Conservation (phyloP, 768 basidiomycete species). For the Panaeolus papilionaceus region DNA sequence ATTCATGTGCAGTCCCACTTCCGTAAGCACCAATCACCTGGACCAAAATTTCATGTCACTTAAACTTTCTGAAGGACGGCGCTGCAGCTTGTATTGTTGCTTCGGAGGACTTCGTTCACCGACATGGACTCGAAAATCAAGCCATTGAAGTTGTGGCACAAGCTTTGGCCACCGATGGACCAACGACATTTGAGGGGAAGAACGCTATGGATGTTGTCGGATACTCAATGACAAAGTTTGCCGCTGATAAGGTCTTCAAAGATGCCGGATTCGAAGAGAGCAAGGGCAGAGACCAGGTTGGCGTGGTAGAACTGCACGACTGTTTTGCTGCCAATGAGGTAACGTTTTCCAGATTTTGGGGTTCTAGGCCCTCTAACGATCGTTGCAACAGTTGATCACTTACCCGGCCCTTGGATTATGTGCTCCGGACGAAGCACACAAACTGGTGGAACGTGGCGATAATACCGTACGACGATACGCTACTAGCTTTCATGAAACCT, state of each 20-base stretch:
- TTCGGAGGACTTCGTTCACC: constrained; percentile 79
- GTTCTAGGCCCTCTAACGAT: neutral
- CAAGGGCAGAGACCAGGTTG: constrained; percentile 72
- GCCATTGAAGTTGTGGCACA: constrained; percentile 83
- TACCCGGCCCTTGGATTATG: constrained; percentile 85
- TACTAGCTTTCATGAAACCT: neutral
- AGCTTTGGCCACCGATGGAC: constrained; percentile 69
- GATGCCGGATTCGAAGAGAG: constrained; percentile 73
- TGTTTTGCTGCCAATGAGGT: constrained; percentile 88
- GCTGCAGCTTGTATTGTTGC: constrained; percentile 80
- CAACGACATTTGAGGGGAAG: constrained; percentile 65
- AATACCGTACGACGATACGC: constrained; percentile 65
- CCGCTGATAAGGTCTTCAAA: constrained; percentile 71
- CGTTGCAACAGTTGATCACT: constrained; percentile 64
- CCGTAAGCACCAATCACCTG: constrained; percentile 42
- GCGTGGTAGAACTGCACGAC: constrained; percentile 88
- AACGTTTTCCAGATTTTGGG: neutral
- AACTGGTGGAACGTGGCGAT: constrained; percentile 75
- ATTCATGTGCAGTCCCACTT: constrained; percentile 90
- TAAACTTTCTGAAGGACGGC: constrained; percentile 56
- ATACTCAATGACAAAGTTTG: constrained; percentile 74
- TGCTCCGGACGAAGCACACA: constrained; percentile 67
- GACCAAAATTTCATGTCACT: constrained; percentile 11
- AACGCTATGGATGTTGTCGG: constrained; percentile 87
- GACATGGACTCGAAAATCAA: constrained; percentile 79